These are phyloP conservation scores for Podospora bellae-mahoneyi DNA, from an alignment of 495 filamentous ascomycete species.

Conservation along the genomic window DNA sequence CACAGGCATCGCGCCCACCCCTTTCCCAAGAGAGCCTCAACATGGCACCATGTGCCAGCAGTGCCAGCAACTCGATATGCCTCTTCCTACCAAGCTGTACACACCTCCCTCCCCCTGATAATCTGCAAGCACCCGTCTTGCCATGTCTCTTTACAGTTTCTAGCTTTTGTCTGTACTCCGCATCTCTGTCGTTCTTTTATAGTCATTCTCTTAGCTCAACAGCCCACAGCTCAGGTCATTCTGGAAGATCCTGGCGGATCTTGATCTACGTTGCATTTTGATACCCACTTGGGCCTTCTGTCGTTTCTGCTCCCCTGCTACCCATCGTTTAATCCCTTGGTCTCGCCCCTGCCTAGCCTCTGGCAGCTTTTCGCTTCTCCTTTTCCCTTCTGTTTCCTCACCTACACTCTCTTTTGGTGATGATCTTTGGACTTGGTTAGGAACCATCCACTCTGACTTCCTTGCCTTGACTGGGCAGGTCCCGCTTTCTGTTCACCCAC, in stretches of 20 bases:
- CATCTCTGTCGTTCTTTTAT: not conserved
- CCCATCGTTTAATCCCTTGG: conserved; percentile 23
- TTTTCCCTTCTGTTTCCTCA: conserved; percentile 21
- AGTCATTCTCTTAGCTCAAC: conserved; percentile 11
- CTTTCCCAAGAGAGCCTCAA: not conserved
- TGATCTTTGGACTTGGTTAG: conserved; percentile 9
- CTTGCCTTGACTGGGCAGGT: conserved; percentile 32
- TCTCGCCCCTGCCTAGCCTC: conserved; percentile 20
- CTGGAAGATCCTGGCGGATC: conserved; percentile 24
- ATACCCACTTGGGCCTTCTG: conserved; percentile 13
- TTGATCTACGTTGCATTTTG: conserved; percentile 29
- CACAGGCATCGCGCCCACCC: conserved; percentile 7
- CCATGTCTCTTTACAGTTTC: not conserved
- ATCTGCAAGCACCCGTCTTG: not conserved
- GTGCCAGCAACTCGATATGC: no score
- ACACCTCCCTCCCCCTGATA: not conserved
- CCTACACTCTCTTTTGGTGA: conserved; percentile 19
- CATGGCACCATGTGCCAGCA: not conserved
- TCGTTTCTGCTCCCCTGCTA: conserved; percentile 15
- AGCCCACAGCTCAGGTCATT: conserved; percentile 24
- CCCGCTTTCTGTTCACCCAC: conserved; percentile 27
- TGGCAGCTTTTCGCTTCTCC: conserved; percentile 8
- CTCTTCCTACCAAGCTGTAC: no score
- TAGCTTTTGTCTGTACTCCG: not conserved
- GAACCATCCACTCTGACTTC: conserved; percentile 17